phyloP scores from a whole-genome alignment of 106 monocot genomes.

The Acanthochlamys bracteata region DNA sequence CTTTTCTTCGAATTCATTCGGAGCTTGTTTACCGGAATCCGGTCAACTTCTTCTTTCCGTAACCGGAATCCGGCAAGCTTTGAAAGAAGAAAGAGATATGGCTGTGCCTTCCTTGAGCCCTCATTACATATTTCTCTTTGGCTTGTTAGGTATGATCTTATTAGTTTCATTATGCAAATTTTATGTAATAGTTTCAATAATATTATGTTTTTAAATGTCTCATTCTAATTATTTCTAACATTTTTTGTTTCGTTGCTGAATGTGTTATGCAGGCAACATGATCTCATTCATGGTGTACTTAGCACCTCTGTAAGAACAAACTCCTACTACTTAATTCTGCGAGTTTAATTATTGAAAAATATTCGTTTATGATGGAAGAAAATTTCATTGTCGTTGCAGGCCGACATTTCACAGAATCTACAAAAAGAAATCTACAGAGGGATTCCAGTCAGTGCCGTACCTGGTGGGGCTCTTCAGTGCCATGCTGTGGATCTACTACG shows the following conservation, averaged over 20 bases:
- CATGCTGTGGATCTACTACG: constrained; percentile 40
- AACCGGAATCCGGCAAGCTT: background rate
- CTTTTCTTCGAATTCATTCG: no score
- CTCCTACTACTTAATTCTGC: no score
- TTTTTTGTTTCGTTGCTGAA: no score
- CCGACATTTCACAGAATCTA: constrained; percentile 32
- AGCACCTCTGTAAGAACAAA: constrained; percentile 22
- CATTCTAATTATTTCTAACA: background rate
- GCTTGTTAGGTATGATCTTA: constrained; percentile 5
- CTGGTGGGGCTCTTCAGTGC: constrained; percentile 38
- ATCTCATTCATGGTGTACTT: constrained; percentile 25
- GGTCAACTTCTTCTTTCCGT: background rate
- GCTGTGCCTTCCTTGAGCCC: constrained; percentile 4
- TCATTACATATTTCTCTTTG: background rate
- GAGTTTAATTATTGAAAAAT: no score
- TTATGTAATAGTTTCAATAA: no score
- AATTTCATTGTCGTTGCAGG: constrained; percentile 19
- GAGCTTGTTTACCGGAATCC: no score
- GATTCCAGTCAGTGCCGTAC: constrained; percentile 42
- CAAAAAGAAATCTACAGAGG: constrained; percentile 30
- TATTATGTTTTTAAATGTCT: no score
- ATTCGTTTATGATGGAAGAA: no score
- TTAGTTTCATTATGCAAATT: no score
- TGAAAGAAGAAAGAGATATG: background rate
- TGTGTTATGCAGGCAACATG: constrained; percentile 14